Evolutionary conservation across 2,329 filamentous ascomycete genomes (phyloP), one percentile per base, ranked within the genome.

Genomic region (Pseudogymnoascus sp.): DNA sequence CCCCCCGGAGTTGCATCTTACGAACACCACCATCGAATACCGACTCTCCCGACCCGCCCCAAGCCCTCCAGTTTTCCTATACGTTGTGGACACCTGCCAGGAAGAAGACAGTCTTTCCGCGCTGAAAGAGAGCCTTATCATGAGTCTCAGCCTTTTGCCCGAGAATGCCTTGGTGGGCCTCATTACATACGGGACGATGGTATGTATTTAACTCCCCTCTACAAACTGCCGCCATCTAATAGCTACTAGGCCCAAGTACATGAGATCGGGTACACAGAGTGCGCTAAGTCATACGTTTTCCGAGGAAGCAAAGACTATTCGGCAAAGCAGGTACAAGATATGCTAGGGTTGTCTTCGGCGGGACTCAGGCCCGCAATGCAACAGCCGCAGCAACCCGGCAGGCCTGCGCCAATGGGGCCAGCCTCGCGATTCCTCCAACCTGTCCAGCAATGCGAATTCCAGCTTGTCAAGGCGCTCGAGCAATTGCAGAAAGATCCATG

Each of bases 251-350:
- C 91, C 33, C 92, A 97, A 84, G 91, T 99, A 16, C 94, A 99
- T 74, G 94, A 99, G 77, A 91, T 99, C 68, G 94, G 94, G 62
- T 99, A 99, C 74, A 92, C 90, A 62, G 94, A 97, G 77, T 99
- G 94, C 76, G 91, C 94, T 67, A 99, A 97, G 78, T 97, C 93
- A 5, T 99, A 97, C 72, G 94, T 99, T 43, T 99, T 99, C 82
- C 86, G 93, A 63, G 94, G 94, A 39, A 97, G 87, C 81, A 99
- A 97, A 80, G 94, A 99, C 72, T 99, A 99, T 75, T 83, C 87
- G n/a, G 90, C 92, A 61, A 97, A 97, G 78, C 92, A 97, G 74
- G 92, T 99, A n/a, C 93, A 97, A 76, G 94, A 99, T 73, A 99
- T 99, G 94, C 87, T 99, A 60, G 94, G 92, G 29, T 81, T 97